Percentiles rank a stretch among this genome's conserved stretches.
phyloP scores from a whole-genome alignment of 2,329 filamentous ascomycete genomes.

The Colletotrichum salicis region DNA sequence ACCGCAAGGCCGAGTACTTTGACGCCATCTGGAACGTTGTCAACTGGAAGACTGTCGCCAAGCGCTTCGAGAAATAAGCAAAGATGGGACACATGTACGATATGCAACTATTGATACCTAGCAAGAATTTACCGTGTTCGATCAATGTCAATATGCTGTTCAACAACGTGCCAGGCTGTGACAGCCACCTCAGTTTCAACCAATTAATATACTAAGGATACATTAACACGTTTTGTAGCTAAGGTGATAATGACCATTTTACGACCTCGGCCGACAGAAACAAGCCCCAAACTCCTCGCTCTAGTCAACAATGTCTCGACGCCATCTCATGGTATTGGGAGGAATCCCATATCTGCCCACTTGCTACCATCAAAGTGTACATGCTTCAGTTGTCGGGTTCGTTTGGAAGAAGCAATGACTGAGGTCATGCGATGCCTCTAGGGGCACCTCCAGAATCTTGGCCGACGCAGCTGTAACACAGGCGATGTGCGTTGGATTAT shows the following conservation, averaged over 20 bases:
- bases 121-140: conserved; percentile 13
- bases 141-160: background rate
- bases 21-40: conserved; percentile 92
- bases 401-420: conserved; percentile 35
- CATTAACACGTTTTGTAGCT: background rate
- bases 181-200: background rate
- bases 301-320: background rate
- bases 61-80: conserved; percentile 70
- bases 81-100: conserved; percentile 5
- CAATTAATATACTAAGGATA: background rate
- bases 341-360: conserved; percentile 27
- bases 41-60: conserved; percentile 92
- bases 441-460: conserved; percentile 9
- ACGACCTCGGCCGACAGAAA: background rate
- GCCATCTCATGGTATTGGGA: background rate
- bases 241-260: background rate
- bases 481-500: conserved; percentile 27
- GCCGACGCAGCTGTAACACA: conserved; percentile 31
- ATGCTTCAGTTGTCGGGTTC: conserved; percentile 17
- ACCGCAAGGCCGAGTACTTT: conserved; percentile 97
- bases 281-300: background rate
- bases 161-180: background rate
- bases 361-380: conserved; percentile 28
- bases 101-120: conserved; percentile 31
- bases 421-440: conserved; percentile 19